A percentile compares a stretch with the other conserved stretches of the same genome.
These are phyloP conservation scores for Saccharomycopsis vini DNA, from an alignment of 805 yeast genomes.

Conservation along the genomic window DNA sequence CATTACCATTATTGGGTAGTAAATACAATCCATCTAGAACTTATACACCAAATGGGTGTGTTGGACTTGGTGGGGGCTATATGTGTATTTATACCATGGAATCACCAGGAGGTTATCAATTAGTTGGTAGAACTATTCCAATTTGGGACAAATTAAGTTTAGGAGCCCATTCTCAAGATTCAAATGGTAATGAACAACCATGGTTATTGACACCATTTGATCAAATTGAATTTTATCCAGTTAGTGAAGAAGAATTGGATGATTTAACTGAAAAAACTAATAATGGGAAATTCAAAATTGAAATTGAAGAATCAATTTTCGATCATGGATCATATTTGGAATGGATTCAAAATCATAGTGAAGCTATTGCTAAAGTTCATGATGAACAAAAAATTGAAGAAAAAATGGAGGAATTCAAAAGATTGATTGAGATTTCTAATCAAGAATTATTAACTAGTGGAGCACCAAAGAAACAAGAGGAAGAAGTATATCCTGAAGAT, in stretches of 20 bases:
- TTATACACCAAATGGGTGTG: slow-evolving; percentile 92
- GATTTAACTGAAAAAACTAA: slow-evolving; percentile 58
- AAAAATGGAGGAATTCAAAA: slow-evolving; percentile 76
- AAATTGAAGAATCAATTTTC: slow-evolving; percentile 68
- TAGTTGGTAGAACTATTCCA: slow-evolving; percentile 93
- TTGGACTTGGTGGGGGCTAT: slow-evolving; percentile 97
- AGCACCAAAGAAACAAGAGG: slow-evolving; percentile 36
- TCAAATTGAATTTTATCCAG: slow-evolving; percentile 91
- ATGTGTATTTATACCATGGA: slow-evolving; percentile 98
- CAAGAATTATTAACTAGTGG: slow-evolving; percentile 48
- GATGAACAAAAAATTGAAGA: slow-evolving; percentile 61
- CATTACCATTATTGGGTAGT: slow-evolving; percentile 72
- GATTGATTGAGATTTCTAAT: slow-evolving; percentile 71
- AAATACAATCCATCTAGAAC: slow-evolving; percentile 96
- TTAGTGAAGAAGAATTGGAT: slow-evolving; percentile 76
- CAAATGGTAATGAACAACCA: slow-evolving; percentile 40
- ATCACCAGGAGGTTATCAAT: slow-evolving; percentile 97
- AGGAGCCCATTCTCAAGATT: slow-evolving; percentile 42
- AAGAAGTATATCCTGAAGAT: slow-evolving; percentile 60
- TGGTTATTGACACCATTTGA: slow-evolving; percentile 92
- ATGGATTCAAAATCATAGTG: slow-evolving; percentile 70
- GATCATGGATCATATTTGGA: slow-evolving; percentile 69
- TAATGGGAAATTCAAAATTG: slow-evolving; percentile 72
- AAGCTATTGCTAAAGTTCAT: slow-evolving; percentile 62
- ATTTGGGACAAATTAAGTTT: slow-evolving; percentile 92